Evolutionary conservation across 306 rosid species (phyloP), one percentile per base, ranked within the genome.

Genomic region (Cotoneaster glaucophyllus): DNA sequence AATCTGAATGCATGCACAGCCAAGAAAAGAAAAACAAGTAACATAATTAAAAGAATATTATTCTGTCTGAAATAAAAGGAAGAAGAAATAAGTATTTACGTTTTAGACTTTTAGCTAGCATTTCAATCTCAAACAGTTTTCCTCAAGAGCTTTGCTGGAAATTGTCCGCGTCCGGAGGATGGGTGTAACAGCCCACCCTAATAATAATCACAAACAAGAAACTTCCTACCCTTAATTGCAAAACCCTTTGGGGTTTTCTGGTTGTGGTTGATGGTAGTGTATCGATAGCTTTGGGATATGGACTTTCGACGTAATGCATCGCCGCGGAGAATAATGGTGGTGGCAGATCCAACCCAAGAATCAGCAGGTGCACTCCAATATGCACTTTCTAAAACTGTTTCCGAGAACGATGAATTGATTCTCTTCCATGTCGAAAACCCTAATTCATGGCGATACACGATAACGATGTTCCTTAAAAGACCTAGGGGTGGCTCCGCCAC

Each of bases 311-410:
- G 56, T 19, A 18, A 19, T 8, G 11, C 77, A 24, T 73, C 45
- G 21, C 32, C 86, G 2, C 74, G 87, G 11, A 89, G 84, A 77
- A 82, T 93, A 6, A 87, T 93, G 93, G 93, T 90, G 24, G 91
- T 89, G 8, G 90, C 92, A 0, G 97, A 93, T 18, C 93, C 95
- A 4, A 87, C 89, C 6, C 78, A 91, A 8, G 98, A 93, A 58
- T 90, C 97, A 15, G 88, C 93, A 0, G 86, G 85, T 2, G 98
- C 95, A 10, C 74, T 90, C 2, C 95, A 93, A 67, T 93, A 90
- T 50, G 87, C 95, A 10, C 85, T 93, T 6, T 85, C 86, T 0
- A 88, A 93, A 62, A 89, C 87, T 1, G 75, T 90, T 4, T 10
- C 84, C 14, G 93, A 89, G 29, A 83, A 88, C 26, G 97, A 93